Percentiles rank a stretch among this genome's conserved stretches.
phyloP scores from a whole-genome alignment of 805 yeast genomes.

The Ogataea glucozyma region DNA sequence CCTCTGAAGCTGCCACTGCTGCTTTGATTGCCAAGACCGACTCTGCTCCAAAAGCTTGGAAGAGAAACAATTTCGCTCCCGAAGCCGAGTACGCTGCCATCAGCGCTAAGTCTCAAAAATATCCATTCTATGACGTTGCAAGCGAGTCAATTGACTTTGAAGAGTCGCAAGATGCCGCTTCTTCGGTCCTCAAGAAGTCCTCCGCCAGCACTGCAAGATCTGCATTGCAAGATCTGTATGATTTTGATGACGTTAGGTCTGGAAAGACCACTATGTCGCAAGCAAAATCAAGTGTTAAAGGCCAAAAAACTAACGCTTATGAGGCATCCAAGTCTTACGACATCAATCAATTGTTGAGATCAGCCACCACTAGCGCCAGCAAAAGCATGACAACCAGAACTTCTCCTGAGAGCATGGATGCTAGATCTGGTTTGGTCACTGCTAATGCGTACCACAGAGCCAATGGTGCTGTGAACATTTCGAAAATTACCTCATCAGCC shows the following conservation, averaged over 20 bases:
- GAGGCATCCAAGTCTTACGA: conserved; percentile 34
- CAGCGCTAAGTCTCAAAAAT: conserved; percentile 36
- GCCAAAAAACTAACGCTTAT: conserved; percentile 30
- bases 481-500: conserved; percentile 53
- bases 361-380: conserved; percentile 42
- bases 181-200: conserved; percentile 37
- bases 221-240: conserved; percentile 43
- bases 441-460: conserved; percentile 38
- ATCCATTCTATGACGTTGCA: conserved; percentile 30
- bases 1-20: conserved; percentile 68
- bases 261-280: conserved; percentile 38
- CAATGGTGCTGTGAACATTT: conserved; percentile 47
- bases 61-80: conserved; percentile 45
- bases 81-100: conserved; percentile 49
- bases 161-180: conserved; percentile 43
- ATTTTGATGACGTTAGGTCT: conserved; percentile 44
- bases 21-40: conserved; percentile 52
- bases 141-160: conserved; percentile 37
- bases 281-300: conserved; percentile 27
- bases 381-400: conserved; percentile 46
- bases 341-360: conserved; percentile 30
- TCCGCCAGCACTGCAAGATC: conserved; percentile 35
- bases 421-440: conserved; percentile 35
- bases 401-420: conserved; percentile 40
- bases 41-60: conserved; percentile 50